Base-by-base conservation (phyloP, 2,329 filamentous ascomycete genomes). In the Berkeleyomyces rouxiae region DNA sequence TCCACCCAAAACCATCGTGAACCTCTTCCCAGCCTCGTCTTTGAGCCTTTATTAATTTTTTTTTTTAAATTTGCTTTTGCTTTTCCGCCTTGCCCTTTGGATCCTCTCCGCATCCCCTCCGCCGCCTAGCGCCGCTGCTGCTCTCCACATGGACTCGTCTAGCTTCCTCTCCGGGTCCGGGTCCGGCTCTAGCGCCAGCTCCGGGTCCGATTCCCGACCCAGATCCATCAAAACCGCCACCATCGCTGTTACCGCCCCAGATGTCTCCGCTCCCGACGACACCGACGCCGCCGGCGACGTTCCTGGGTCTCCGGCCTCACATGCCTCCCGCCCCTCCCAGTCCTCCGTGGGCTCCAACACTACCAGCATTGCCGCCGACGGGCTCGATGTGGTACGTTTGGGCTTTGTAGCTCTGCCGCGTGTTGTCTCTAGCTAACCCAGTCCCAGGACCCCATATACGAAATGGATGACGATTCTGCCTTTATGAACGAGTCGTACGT, bases 381-480 rank as follows among this genome's bases (percentile, higher is more conserved):
- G 60, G 31, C 59, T 64, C 36, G 58, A 61, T n/a, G 62, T 64
- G 59, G 62, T 64, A 53, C 49, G 62, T 61, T 55, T 49, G n/a
- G 51, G n/a, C 36, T 16, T 11, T n/a, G 5, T 2, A 31, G 33
- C 36, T 39, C 7, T 55, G 51, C 11, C 36, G 16, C 16, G n/a
- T 10, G 10, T 11, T 11, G 42, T 36, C 33, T 11, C 39, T 31
- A 42, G 43, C 46, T 61, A 39, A 61, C 44, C 3, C 37, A 4
- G 23, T 53, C 23, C 31, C 36, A 64, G 51, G 58, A 64, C 51
- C 62, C 59, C 42, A 46, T 49, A 49, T 47, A 64, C 40, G 59
- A 59, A 16, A 63, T 37, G n/a, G 55, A 61, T 33, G 46, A 53
- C n/a, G 63, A 64, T 31, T 61, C 63, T n/a, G 63, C 63, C 11